A percentile compares a stretch with the other conserved stretches of the same genome.
Evolutionary conservation across 2,329 filamentous ascomycete genomes (phyloP).

Genomic region (Pezicula carpinea): DNA sequence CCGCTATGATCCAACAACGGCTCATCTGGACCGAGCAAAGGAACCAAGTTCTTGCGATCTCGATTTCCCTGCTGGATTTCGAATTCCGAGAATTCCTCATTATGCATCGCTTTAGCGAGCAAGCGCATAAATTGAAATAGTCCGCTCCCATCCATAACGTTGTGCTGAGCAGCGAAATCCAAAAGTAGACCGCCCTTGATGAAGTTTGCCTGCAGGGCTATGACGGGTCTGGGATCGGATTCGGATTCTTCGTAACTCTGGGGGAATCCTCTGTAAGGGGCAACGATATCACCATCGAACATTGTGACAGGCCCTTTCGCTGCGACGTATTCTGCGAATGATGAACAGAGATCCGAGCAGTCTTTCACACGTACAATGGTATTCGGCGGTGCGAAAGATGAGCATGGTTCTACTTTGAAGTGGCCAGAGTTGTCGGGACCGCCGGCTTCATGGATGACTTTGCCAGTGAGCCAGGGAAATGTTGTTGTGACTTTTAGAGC

Average conservation of each 20-base stretch:
- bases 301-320: slow-evolving; percentile 25
- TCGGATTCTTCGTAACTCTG: slow-evolving; percentile 16
- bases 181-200: slow-evolving; percentile 26
- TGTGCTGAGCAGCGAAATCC: slow-evolving; percentile 27
- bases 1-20: not conserved
- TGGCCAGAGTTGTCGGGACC: slow-evolving; percentile 4
- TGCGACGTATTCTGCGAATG: slow-evolving; percentile 14
- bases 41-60: slow-evolving; percentile 19
- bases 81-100: slow-evolving; percentile 11
- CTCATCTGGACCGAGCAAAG: slow-evolving; percentile 7
- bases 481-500: slow-evolving; percentile 7
- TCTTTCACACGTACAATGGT: slow-evolving; percentile 17
- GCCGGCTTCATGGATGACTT: slow-evolving; percentile 11
- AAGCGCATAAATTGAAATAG: slow-evolving; percentile 22
- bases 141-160: slow-evolving; percentile 26
- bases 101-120: slow-evolving; percentile 17
- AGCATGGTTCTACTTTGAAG: slow-evolving; percentile 16
- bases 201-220: slow-evolving; percentile 23
- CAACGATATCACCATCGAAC: slow-evolving; percentile 27
- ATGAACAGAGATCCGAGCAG: slow-evolving; percentile 10
- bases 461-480: slow-evolving; percentile 21
- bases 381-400: slow-evolving; percentile 8
- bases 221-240: slow-evolving; percentile 11
- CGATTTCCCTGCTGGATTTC: slow-evolving; percentile 7
- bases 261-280: slow-evolving; percentile 25